Percentiles rank a stretch among this genome's conserved stretches.
These are phyloP conservation scores for Glycyrrhiza uralensis DNA, from an alignment of 306 rosid genomes.

Conservation along the genomic window DNA sequence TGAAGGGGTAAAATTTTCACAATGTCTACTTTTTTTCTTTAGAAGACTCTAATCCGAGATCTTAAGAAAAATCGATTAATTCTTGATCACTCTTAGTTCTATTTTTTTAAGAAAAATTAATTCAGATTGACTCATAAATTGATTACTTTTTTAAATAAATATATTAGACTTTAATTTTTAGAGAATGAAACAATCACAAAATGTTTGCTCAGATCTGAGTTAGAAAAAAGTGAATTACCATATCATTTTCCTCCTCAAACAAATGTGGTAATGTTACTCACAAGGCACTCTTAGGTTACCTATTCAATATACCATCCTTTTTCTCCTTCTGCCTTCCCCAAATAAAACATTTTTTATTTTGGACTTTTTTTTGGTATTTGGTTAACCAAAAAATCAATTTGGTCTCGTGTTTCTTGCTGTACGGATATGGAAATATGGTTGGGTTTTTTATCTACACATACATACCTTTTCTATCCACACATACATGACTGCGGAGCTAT, in stretches of 20 bases:
- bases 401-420: not conserved
- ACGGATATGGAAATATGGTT: not conserved
- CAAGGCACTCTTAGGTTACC: slow-evolving; percentile 24
- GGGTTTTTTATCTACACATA: too few species aligned
- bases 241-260: not conserved
- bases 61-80: too few species aligned
- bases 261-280: not conserved
- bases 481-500: too few species aligned
- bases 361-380: slow-evolving; percentile 6
- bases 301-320: not conserved
- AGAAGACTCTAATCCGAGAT: too few species aligned
- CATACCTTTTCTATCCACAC: too few species aligned
- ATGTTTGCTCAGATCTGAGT: not conserved
- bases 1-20: too few species aligned
- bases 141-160: too few species aligned
- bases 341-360: slow-evolving; percentile 7
- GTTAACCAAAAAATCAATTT: slow-evolving; percentile 19
- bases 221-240: not conserved
- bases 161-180: too few species aligned
- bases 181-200: not conserved
- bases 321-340: not conserved
- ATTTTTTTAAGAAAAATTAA: too few species aligned
- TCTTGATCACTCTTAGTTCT: too few species aligned
- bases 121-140: too few species aligned
- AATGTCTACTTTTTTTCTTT: too few species aligned